These are phyloP conservation scores for Coelastrella sp. DNA, from an alignment of 139 green algal species.

Conservation along the genomic window DNA sequence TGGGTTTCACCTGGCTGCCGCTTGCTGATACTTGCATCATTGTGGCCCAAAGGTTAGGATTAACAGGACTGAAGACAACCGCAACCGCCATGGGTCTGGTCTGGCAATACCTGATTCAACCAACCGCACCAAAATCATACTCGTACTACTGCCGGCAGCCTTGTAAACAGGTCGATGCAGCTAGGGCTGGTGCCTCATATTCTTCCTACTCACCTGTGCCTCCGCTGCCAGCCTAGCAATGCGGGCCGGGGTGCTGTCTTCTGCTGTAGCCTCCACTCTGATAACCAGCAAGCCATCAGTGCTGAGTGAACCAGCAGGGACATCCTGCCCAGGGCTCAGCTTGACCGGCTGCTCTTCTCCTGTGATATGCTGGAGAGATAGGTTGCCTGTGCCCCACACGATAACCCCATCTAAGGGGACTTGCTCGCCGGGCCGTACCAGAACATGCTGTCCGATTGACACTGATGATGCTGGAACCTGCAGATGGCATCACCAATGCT, in stretches of 20 bases:
- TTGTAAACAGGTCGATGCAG: no score
- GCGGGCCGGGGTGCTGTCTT: slow-evolving; percentile 82
- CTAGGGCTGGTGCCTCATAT: background rate
- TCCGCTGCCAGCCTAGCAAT: slow-evolving; percentile 81
- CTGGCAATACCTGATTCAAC: no score
- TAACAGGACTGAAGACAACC: no score
- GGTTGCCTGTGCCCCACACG: slow-evolving; percentile 73
- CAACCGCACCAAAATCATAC: no score
- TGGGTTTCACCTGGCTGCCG: no score
- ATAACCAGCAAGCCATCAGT: slow-evolving; percentile 85
- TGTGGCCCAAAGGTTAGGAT: no score
- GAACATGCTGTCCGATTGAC: slow-evolving; percentile 66
- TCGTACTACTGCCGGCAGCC: no score
- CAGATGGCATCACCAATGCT: background rate
- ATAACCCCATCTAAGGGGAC: slow-evolving; percentile 86
- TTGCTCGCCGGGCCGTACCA: slow-evolving; percentile 83
- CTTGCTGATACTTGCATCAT: no score
- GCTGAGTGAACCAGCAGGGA: slow-evolving; percentile 64
- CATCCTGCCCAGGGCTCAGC: slow-evolving; percentile 45
- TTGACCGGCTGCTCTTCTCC: slow-evolving; percentile 74
- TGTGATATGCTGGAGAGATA: slow-evolving; percentile 84
- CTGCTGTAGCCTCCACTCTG: slow-evolving; percentile 51
- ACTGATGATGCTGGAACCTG: slow-evolving; percentile 58
- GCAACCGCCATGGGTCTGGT: no score
- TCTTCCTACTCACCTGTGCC: slow-evolving; percentile 68